A percentile compares a stretch with the other conserved stretches of the same genome.
Evolutionary conservation across 2,329 filamentous ascomycete species (phyloP).

Genomic region (Cordyceps pruinosa): DNA sequence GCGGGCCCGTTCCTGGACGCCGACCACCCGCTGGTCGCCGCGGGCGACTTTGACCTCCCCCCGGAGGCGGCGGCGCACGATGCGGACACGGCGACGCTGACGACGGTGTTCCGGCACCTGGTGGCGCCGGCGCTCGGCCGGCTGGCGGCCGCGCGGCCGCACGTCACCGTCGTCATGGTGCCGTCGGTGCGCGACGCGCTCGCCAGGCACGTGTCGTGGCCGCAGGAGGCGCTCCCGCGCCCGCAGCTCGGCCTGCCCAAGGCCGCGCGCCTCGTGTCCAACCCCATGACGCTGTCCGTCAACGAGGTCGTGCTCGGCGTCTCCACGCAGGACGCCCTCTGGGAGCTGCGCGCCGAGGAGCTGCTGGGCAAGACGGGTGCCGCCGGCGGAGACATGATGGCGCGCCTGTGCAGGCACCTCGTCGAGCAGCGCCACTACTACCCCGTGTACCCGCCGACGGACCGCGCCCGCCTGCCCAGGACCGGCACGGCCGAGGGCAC

Average conservation of each 20-base stretch:
- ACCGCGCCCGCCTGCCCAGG: conserved; percentile 59
- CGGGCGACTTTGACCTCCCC: conserved; percentile 71
- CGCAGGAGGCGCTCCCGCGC: conserved; percentile 54
- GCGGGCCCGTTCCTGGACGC: conserved; percentile 84
- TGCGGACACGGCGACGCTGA: conserved; percentile 71
- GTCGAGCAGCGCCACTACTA: conserved; percentile 89
- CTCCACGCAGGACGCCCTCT: conserved; percentile 76
- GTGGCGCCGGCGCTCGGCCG: conserved; percentile 67
- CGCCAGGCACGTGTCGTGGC: conserved; percentile 80
- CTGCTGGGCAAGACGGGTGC: conserved; percentile 25
- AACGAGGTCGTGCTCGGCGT: conserved; percentile 83
- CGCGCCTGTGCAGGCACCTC: conserved; percentile 67
- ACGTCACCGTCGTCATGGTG: conserved; percentile 72
- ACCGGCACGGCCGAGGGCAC: conserved; percentile 53
- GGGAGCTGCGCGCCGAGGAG: conserved; percentile 73
- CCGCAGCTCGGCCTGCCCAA: conserved; percentile 76
- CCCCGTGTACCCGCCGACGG: conserved; percentile 76
- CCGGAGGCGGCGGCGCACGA: conserved; percentile 55
- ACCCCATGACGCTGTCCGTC: conserved; percentile 81
- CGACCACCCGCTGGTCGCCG: conserved; percentile 81
- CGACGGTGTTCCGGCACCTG: conserved; percentile 74
- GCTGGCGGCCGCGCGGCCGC: conserved; percentile 62
- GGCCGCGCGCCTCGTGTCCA: conserved; percentile 70
- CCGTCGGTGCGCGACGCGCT: conserved; percentile 80
- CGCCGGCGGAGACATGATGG: conserved; percentile 48